Base-by-base conservation (phyloP, 192 early-diverging fungal genomes). In the Bifiguratus adelaidae region DNA sequence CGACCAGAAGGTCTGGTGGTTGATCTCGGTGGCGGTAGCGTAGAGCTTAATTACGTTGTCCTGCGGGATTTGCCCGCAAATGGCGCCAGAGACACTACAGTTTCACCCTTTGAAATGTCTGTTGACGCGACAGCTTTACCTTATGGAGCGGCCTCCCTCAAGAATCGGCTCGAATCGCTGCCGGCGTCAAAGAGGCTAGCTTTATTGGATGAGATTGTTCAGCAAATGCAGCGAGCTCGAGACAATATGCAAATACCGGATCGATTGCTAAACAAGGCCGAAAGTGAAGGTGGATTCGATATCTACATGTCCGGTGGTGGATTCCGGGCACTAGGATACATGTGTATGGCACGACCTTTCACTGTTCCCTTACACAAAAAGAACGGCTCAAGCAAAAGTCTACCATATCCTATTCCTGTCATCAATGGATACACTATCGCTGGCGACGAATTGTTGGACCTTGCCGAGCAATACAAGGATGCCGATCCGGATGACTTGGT, bases 11-110 rank as follows among this genome's bases (percentile, higher is more conserved):
- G 75, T 2, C 47, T 77, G 30, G 71, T 67, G 18, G 65, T 71
- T 60, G 75, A 77, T 50, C 56, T 71, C 5, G 75, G 75, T 15
- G 75, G 75, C 4, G 75, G 75, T 22, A 71, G 68, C 13, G 63
- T 74, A 4, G 71, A 77, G 47, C 38, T 77, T 13, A 77, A 74
- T 36, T 77, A 74, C 29, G 65, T 77, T 7, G 58, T 60, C 35
- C 44, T 44, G 5, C 11, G 50, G 8, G 47, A 48, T 8, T n/a
- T n/a, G n/a, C n/a, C n/a, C n/a, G n/a, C n/a, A n/a, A n/a, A n/a
- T n/a, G n/a, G n/a, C n/a, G n/a, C n/a, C n/a, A n/a, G n/a, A n/a
- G n/a, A n/a, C n/a, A n/a, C n/a, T n/a, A n/a, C n/a, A n/a, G n/a
- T n/a, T n/a, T n/a, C n/a, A n/a, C n/a, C n/a, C n/a, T 22, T 67